These are phyloP conservation scores for Falciphora oryzae DNA, from an alignment of 2,329 filamentous ascomycete genomes.

Conservation along the genomic window DNA sequence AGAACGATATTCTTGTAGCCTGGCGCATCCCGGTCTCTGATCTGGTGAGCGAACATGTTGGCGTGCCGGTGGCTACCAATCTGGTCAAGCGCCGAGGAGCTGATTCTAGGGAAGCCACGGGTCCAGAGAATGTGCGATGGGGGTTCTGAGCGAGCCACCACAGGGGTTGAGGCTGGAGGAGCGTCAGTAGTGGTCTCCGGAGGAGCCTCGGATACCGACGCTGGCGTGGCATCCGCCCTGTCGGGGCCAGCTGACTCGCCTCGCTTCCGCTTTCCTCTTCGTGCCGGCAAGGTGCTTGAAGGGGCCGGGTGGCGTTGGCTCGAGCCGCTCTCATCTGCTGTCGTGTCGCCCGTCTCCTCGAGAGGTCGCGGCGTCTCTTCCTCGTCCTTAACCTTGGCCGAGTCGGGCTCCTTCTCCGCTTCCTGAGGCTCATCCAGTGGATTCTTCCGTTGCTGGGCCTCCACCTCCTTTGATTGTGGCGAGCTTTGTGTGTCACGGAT, in stretches of 20 bases:
- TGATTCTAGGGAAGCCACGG: slow-evolving; percentile 68
- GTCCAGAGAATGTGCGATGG: slow-evolving; percentile 62
- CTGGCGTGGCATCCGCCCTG: slow-evolving; percentile 32
- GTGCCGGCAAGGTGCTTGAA: slow-evolving; percentile 31
- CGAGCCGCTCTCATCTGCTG: slow-evolving; percentile 45
- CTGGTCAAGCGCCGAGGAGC: slow-evolving; percentile 66
- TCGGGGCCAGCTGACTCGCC: slow-evolving; percentile 38
- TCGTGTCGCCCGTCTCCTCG: slow-evolving; percentile 51
- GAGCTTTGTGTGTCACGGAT: slow-evolving; percentile 2
- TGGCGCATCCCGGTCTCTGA: slow-evolving; percentile 69
- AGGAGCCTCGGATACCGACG: slow-evolving; percentile 16
- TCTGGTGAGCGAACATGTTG: slow-evolving; percentile 71
- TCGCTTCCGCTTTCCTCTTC: slow-evolving; percentile 49
- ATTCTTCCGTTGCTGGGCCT: background rate
- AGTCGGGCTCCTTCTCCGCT: slow-evolving; percentile 35
- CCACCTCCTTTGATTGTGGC: background rate
- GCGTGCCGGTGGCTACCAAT: slow-evolving; percentile 72
- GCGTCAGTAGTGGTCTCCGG: background rate
- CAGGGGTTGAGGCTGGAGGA: background rate
- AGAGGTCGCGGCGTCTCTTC: slow-evolving; percentile 47
- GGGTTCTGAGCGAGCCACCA: background rate
- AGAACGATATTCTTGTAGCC: slow-evolving; percentile 70
- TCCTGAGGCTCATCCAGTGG: slow-evolving; percentile 29
- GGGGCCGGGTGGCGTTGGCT: slow-evolving; percentile 32
- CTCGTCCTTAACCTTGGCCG: slow-evolving; percentile 52